Evolutionary conservation across 768 basidiomycete species (phyloP).

Genomic region (Rubroboletus pulcherrimus): DNA sequence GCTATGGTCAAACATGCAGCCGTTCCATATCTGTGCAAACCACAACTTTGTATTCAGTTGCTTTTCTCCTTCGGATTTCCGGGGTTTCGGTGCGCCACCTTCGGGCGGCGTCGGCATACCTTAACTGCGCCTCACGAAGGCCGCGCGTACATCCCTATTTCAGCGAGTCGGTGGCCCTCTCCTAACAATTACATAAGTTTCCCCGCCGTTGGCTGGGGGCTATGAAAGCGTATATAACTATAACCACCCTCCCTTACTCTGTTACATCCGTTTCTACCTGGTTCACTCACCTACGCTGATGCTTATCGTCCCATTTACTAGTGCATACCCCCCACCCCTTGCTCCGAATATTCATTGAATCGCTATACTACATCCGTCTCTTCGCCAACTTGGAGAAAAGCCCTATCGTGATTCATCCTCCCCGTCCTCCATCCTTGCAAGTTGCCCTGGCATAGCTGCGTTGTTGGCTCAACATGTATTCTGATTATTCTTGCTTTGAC

Average conservation of each 20-base stretch:
- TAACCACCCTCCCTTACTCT: too few species aligned
- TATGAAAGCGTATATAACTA: too few species aligned
- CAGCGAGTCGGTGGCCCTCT: too few species aligned
- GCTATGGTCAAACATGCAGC: neutral
- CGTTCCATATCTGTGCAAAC: neutral
- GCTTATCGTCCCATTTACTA: too few species aligned
- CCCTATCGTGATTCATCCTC: too few species aligned
- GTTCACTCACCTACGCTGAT: too few species aligned
- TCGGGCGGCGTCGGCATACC: neutral
- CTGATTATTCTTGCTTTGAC: neutral
- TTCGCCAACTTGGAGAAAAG: neutral
- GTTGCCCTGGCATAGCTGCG: neutral
- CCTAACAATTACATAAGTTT: too few species aligned
- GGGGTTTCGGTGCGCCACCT: neutral
- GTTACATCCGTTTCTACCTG: too few species aligned
- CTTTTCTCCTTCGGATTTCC: too few species aligned
- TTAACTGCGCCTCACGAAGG: neutral
- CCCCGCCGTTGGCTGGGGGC: too few species aligned
- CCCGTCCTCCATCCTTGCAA: neutral
- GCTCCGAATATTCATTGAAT: neutral
- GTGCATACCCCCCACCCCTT: neutral
- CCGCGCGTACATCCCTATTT: neutral
- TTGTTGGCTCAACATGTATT: constrained; percentile 1
- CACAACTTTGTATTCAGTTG: neutral
- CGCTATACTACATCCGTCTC: too few species aligned